Evolutionary conservation across 1,284 basidiomycete species (phyloP), one percentile per base, ranked within the genome.

Genomic region (Tilletia walkeri): DNA sequence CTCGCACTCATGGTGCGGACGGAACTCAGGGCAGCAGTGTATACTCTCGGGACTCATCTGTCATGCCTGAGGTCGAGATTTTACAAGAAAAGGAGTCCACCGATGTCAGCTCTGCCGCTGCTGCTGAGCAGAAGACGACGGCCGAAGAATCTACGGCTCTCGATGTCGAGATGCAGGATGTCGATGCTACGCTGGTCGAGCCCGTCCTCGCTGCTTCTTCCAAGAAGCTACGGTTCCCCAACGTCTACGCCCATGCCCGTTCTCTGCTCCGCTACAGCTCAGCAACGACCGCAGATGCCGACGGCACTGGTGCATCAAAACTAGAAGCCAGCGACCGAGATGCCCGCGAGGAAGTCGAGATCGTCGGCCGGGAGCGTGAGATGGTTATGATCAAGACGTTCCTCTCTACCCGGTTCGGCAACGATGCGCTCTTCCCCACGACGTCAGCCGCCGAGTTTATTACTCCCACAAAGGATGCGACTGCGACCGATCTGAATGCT

Each of bases 171-270:
- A 53, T 53, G 50, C 50, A 53, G n/a, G 50, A 53, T 24, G 50
- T 53, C 50, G 50, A 53, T 18, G 50, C 16, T 24, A 53, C 16
- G 10, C 16, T n/a, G 1, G 50, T n/a, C 50, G 20, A 24, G 2
- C 18, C 50, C 20, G 50, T n/a, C 12, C 20, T 56, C 54, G 54
- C 34, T 24, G 20, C 16, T 1, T 4, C 20, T 14, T 2, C 1
- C 10, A 56, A 56, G 14, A 45, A 45, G 41, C 41, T 9, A 3
- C 50, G 50, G 12, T 79, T 72, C 68, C 71, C 79, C 41, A 80
- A 83, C 75, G 72, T 85, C 36, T 85, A 84, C 69, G 80, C 82
- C 0, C 83, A 84, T 68, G 84, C 84, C n/a, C 73, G 81, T 18
- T 73, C 83, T 1, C 70, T 84, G 4, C 78, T 85, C 41, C 80